These are phyloP conservation scores for Erigeron canadensis DNA, from an alignment of 129 eudicot species.

Conservation along the genomic window DNA sequence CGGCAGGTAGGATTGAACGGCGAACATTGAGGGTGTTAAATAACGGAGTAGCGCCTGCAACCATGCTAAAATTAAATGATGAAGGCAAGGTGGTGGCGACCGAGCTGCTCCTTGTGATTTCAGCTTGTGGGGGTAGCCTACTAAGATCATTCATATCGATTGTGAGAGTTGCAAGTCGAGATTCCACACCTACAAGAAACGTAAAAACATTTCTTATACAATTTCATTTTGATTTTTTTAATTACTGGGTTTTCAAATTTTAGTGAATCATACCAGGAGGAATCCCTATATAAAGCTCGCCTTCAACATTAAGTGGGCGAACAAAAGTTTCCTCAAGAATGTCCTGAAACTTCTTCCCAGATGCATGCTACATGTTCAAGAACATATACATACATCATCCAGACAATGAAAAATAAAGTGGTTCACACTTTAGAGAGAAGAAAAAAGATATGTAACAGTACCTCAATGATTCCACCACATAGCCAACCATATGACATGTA, in stretches of 20 bases:
- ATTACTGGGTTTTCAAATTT: not conserved
- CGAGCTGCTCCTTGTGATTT: slow-evolving; percentile 29
- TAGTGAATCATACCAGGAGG: slow-evolving; percentile 67
- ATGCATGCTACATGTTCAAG: slow-evolving; percentile 60
- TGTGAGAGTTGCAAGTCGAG: slow-evolving; percentile 86
- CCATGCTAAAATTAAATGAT: slow-evolving; percentile 49
- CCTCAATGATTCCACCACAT: slow-evolving; percentile 97
- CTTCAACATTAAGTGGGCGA: slow-evolving; percentile 74
- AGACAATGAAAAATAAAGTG: not conserved
- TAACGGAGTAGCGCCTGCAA: slow-evolving; percentile 57
- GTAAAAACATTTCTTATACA: not conserved
- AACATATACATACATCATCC: not conserved
- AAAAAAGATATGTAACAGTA: slow-evolving; percentile 19
- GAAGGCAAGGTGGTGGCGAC: slow-evolving; percentile 52
- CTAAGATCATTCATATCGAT: slow-evolving; percentile 56
- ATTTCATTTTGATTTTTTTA: not conserved
- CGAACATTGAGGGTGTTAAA: slow-evolving; percentile 72
- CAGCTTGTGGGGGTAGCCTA: slow-evolving; percentile 36
- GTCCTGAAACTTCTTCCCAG: slow-evolving; percentile 84
- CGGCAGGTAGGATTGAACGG: slow-evolving; percentile 91
- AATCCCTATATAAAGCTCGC: slow-evolving; percentile 94
- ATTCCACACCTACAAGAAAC: slow-evolving; percentile 72
- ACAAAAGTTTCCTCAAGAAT: slow-evolving; percentile 89
- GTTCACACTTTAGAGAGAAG: not conserved
- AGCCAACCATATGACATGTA: slow-evolving; percentile 93